phyloP scores from a whole-genome alignment of 2,329 filamentous ascomycete genomes.

The Alternaria sp. region DNA sequence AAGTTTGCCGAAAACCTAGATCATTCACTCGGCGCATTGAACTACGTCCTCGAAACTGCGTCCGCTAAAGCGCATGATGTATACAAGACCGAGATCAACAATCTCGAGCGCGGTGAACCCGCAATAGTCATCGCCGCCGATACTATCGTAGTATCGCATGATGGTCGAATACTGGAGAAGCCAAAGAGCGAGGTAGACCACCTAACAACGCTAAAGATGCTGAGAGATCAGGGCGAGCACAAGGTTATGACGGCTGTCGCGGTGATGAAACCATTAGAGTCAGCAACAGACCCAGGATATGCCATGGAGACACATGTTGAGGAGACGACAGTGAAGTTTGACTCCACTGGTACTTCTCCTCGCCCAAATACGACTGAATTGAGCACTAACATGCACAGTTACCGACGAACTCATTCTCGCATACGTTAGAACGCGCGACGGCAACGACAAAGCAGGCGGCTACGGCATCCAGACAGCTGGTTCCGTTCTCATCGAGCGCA shows the following conservation, averaged over 20 bases:
- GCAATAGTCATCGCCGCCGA: slow-evolving; percentile 88
- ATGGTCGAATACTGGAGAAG: slow-evolving; percentile 88
- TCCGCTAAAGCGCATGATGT: slow-evolving; percentile 83
- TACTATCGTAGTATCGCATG: slow-evolving; percentile 81
- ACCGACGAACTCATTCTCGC: slow-evolving; percentile 84
- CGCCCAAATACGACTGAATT: no score
- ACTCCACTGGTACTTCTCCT: slow-evolving; percentile 59
- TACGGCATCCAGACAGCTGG: slow-evolving; percentile 94
- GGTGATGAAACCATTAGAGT: slow-evolving; percentile 81
- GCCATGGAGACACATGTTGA: slow-evolving; percentile 81
- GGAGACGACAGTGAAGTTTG: slow-evolving; percentile 91
- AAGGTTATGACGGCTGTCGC: slow-evolving; percentile 87
- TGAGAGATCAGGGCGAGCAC: slow-evolving; percentile 80
- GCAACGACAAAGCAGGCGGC: slow-evolving; percentile 93
- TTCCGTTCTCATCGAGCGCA: slow-evolving; percentile 83
- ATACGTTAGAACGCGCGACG: slow-evolving; percentile 86
- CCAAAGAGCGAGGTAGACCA: slow-evolving; percentile 83
- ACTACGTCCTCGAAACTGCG: slow-evolving; percentile 91
- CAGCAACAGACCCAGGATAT: slow-evolving; percentile 85
- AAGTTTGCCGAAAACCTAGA: slow-evolving; percentile 84
- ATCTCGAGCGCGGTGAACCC: slow-evolving; percentile 70
- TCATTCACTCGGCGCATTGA: slow-evolving; percentile 86
- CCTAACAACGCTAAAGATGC: slow-evolving; percentile 78
- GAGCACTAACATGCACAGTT: slow-evolving; percentile 49
- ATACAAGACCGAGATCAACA: slow-evolving; percentile 66